Percentiles rank a stretch among this genome's conserved stretches.
phyloP scores from a whole-genome alignment of 1,139 yeast genomes.

The Sugiyamaella xylanicola region DNA sequence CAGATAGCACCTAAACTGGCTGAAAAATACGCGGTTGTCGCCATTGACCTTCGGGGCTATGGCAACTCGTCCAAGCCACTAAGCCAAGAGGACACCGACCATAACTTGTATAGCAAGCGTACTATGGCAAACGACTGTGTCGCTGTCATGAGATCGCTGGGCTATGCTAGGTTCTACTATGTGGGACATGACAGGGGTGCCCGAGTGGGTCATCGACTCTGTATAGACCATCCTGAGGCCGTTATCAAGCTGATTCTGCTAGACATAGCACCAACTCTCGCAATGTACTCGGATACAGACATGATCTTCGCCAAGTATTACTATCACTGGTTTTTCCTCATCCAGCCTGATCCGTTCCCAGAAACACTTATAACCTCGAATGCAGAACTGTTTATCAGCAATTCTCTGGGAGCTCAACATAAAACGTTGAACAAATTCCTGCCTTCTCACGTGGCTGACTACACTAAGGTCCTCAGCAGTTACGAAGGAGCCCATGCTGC shows the following conservation, averaged over 20 bases:
- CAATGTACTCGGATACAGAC: constrained; percentile 24
- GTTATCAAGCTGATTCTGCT: constrained; percentile 25
- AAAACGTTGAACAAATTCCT: constrained; percentile 2
- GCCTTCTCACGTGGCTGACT: constrained; percentile 8
- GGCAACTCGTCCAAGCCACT: constrained; percentile 27
- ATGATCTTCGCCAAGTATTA: constrained; percentile 23
- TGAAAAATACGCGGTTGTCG: constrained; percentile 22
- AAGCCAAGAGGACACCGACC: constrained; percentile 11
- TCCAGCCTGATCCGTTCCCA: constrained; percentile 27
- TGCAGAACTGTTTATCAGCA: constrained; percentile 17
- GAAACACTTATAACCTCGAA: constrained; percentile 23
- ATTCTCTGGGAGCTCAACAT: constrained; percentile 10
- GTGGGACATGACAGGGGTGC: constrained; percentile 30
- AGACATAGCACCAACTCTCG: constrained; percentile 28
- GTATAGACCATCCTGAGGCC: constrained; percentile 22
- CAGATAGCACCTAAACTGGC: constrained; percentile 20
- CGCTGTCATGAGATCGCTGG: constrained; percentile 25
- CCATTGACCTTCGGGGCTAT: constrained; percentile 28
- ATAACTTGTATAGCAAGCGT: constrained; percentile 23
- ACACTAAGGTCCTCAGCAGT: constrained; percentile 5
- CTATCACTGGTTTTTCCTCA: constrained; percentile 29
- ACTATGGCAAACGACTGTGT: constrained; percentile 28
- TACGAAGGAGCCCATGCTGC: constrained; percentile 23
- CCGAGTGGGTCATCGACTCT: constrained; percentile 28
- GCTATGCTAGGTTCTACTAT: constrained; percentile 20